These are phyloP conservation scores for Astragalus membranaceus DNA, from an alignment of 306 rosid genomes.

Conservation along the genomic window DNA sequence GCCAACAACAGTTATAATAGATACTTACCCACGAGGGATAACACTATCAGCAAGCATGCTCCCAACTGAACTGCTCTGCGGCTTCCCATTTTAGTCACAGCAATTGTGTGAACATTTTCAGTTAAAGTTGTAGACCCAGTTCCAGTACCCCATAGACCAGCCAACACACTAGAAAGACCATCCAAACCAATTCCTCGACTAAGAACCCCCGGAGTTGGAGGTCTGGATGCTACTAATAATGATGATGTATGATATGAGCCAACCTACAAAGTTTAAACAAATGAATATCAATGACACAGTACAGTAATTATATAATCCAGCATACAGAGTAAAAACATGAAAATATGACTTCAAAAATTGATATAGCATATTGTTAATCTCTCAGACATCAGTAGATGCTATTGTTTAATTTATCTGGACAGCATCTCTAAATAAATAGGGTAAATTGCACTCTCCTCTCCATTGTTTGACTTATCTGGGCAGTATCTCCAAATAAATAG, in stretches of 20 bases:
- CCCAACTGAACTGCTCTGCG: conserved; percentile 95
- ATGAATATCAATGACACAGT: conserved; percentile 22
- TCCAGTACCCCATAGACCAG: conserved; percentile 99
- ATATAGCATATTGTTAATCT: not conserved
- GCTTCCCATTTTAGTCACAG: conserved; percentile 99
- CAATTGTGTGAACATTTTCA: conserved; percentile 94
- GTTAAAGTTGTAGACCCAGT: conserved; percentile 88
- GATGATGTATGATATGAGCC: conserved; percentile 98
- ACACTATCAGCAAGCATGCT: conserved; percentile 62
- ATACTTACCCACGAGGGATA: conserved; percentile 83
- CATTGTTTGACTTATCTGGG: too few relatives aligned
- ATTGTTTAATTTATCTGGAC: not conserved
- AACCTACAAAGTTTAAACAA: conserved; percentile 56
- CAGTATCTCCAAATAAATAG: too few relatives aligned
- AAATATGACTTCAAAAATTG: not conserved
- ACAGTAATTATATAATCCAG: conserved; percentile 3
- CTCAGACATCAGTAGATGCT: not conserved
- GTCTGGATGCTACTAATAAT: conserved; percentile 92
- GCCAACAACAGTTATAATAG: conserved; percentile 12
- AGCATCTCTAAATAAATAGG: too few relatives aligned
- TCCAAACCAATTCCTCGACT: conserved; percentile 97
- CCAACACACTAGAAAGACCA: conserved; percentile 87
- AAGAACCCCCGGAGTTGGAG: conserved; percentile 93
- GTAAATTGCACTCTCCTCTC: too few relatives aligned
- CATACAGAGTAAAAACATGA: not conserved